These are phyloP conservation scores for Skeletonema grethae DNA, from an alignment of 108 stramenopile genomes.

Conservation along the genomic window DNA sequence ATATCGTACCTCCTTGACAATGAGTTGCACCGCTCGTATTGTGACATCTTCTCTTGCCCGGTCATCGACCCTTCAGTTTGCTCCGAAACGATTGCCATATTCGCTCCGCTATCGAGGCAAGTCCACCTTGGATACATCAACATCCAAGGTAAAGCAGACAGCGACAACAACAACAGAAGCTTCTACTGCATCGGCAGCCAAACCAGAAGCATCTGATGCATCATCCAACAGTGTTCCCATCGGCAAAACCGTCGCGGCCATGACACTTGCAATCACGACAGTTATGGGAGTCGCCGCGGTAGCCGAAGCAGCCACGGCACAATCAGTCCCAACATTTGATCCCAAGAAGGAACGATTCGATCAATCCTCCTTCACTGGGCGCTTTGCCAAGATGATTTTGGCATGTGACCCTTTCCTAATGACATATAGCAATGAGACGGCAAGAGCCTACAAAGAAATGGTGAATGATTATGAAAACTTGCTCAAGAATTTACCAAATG, in stretches of 20 bases:
- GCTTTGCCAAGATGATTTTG: conserved; percentile 71
- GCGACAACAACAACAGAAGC: neutral
- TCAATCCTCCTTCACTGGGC: conserved; percentile 60
- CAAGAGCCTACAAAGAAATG: conserved; percentile 44
- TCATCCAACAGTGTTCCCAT: conserved; percentile 24
- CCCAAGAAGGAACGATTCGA: conserved; percentile 60
- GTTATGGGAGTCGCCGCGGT: conserved; percentile 50
- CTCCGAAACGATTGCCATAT: conserved; percentile 1
- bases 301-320: conserved; percentile 58
- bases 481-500: conserved; percentile 19
- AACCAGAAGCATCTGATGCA: conserved; percentile 8
- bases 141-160: neutral
- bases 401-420: conserved; percentile 76
- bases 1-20: no score
- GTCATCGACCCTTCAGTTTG: conserved; percentile 5
- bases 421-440: conserved; percentile 55
- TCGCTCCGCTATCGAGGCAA: conserved; percentile 16
- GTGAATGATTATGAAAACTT: conserved; percentile 39
- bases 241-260: conserved; percentile 51
- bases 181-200: conserved; percentile 1
- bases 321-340: conserved; percentile 56
- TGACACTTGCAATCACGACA: conserved; percentile 53
- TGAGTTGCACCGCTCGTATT: conserved; percentile 13
- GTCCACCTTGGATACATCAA: conserved; percentile 21
- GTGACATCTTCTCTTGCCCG: conserved; percentile 6